Percentiles rank a stretch among this genome's conserved stretches.
These are phyloP conservation scores for Epichloe scottii DNA, from an alignment of 2,329 filamentous ascomycete genomes.

Conservation along the genomic window DNA sequence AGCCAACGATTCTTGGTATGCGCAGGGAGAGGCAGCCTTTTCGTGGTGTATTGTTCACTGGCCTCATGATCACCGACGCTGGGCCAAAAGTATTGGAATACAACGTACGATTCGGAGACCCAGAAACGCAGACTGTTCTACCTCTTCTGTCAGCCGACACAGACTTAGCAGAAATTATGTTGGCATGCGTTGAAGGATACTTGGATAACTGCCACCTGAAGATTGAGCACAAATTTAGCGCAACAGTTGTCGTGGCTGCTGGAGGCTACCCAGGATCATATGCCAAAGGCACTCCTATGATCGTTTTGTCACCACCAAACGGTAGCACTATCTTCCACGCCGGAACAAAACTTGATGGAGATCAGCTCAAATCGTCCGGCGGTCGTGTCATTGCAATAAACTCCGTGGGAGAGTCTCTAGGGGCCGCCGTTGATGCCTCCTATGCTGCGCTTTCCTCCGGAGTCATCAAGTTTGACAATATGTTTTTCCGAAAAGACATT, in stretches of 20 bases:
- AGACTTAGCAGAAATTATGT: constrained; percentile 79
- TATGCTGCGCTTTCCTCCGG: constrained; percentile 64
- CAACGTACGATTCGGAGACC: constrained; percentile 86
- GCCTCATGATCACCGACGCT: constrained; percentile 78
- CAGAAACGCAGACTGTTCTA: constrained; percentile 79
- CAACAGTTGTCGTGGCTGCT: constrained; percentile 87
- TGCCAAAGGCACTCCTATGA: constrained; percentile 58
- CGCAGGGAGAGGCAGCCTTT: constrained; percentile 63
- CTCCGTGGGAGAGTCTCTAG: constrained; percentile 57
- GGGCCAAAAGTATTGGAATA: constrained; percentile 83
- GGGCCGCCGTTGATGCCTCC: constrained; percentile 75
- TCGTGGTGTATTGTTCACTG: constrained; percentile 69
- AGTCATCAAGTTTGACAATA: constrained; percentile 67
- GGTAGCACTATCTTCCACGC: constrained; percentile 78
- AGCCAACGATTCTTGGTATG: constrained; percentile 85
- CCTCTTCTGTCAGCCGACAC: constrained; percentile 65
- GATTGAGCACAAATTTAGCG: constrained; percentile 59
- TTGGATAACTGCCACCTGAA: constrained; percentile 58
- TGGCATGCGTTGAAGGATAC: constrained; percentile 66
- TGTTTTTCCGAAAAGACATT: constrained; percentile 91
- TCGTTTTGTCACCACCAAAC: constrained; percentile 30
- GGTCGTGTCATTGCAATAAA: constrained; percentile 92
- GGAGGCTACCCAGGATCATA: constrained; percentile 85
- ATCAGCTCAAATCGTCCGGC: constrained; percentile 61
- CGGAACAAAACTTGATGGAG: constrained; percentile 57